These are phyloP conservation scores for Trichaptum fuscoviolaceum DNA, from an alignment of 768 basidiomycete genomes.

Conservation along the genomic window DNA sequence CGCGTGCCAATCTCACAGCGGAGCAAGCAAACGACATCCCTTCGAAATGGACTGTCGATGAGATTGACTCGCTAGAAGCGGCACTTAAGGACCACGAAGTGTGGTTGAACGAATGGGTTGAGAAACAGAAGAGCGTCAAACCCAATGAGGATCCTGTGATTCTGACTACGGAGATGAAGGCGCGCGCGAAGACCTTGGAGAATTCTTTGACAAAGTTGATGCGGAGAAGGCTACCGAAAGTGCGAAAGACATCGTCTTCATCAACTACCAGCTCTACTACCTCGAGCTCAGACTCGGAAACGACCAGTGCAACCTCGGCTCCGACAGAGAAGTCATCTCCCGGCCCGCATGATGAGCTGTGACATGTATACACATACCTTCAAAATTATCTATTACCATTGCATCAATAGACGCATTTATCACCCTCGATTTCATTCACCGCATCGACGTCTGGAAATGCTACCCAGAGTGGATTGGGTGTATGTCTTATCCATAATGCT, in stretches of 20 bases:
- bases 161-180: slow-evolving; percentile 79
- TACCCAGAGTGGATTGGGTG: too few species aligned
- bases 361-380: not conserved
- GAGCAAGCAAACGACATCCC: slow-evolving; percentile 56
- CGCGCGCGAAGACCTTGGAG: slow-evolving; percentile 76
- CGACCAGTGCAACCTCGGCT: not conserved
- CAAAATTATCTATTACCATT: slow-evolving; percentile 1
- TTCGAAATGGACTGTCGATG: slow-evolving; percentile 82
- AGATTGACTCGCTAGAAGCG: slow-evolving; percentile 75
- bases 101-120: slow-evolving; percentile 80
- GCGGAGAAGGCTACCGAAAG: slow-evolving; percentile 64
- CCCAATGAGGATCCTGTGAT: slow-evolving; percentile 83
- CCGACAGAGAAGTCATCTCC: not conserved
- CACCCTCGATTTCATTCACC: not conserved
- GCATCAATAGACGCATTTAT: not conserved
- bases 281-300: slow-evolving; percentile 1
- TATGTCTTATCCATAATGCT: too few species aligned
- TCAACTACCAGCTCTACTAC: slow-evolving; percentile 13
- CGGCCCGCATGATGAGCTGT: not conserved
- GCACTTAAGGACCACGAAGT: slow-evolving; percentile 71
- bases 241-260: slow-evolving; percentile 45
- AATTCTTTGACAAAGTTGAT: slow-evolving; percentile 61
- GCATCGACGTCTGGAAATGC: too few species aligned
- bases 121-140: slow-evolving; percentile 73
- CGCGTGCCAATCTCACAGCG: slow-evolving; percentile 64